These are phyloP conservation scores for Voacanga thouarsii DNA, from an alignment of 257 asterid genomes.

Conservation along the genomic window DNA sequence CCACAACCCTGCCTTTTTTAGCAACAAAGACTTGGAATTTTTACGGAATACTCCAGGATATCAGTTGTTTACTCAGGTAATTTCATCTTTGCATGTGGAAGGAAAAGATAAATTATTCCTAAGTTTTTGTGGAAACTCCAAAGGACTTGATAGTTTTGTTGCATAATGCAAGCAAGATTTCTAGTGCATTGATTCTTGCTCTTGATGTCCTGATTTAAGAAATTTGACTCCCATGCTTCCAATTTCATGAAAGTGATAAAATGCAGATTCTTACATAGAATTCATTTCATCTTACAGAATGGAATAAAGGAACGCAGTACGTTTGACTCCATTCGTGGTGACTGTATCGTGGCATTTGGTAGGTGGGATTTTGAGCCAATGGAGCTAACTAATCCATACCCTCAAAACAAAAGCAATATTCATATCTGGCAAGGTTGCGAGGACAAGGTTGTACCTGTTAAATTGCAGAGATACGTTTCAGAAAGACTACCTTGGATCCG, in stretches of 20 bases:
- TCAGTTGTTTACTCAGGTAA: constrained; percentile 71
- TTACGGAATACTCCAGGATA: constrained; percentile 79
- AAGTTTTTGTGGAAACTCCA: neutral
- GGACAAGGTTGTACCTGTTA: constrained; percentile 52
- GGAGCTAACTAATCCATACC: constrained; percentile 56
- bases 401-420: constrained; percentile 27
- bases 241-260: neutral
- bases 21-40: constrained; percentile 68
- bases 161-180: neutral
- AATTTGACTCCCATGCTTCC: neutral
- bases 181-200: neutral
- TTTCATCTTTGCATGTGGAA: neutral
- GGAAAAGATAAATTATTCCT: neutral
- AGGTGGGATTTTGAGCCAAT: constrained; percentile 94
- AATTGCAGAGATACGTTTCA: constrained; percentile 63
- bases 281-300: constrained; percentile 39
- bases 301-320: constrained; percentile 43
- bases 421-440: constrained; percentile 53
- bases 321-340: constrained; percentile 76
- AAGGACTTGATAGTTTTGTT: neutral
- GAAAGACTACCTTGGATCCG: constrained; percentile 78
- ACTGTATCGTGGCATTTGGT: constrained; percentile 68
- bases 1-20: constrained; percentile 63
- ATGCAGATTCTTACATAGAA: neutral
- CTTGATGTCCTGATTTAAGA: neutral